Evolutionary conservation across 345 rosid species (phyloP).

Genomic region (Rubroshorea leprosula): DNA sequence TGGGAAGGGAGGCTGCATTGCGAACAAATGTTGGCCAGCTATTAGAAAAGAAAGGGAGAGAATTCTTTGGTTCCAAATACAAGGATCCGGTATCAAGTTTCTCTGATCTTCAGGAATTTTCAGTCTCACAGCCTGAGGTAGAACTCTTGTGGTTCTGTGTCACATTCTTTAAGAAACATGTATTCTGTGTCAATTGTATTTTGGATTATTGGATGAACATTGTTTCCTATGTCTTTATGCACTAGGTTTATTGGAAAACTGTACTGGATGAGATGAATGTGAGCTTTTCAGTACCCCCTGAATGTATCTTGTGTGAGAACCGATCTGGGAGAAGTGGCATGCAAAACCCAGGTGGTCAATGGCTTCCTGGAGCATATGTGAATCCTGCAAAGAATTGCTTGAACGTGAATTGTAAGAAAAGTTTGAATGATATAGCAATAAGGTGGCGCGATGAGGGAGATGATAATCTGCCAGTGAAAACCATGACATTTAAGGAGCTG

Average conservation of each 20-base stretch:
- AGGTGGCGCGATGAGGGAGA: slow-evolving; percentile 85
- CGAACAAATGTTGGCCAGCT: slow-evolving; percentile 65
- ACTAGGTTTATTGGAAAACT: slow-evolving; percentile 79
- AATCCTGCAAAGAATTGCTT: slow-evolving; percentile 81
- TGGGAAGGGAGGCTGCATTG: slow-evolving; percentile 52
- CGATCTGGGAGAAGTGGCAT: slow-evolving; percentile 22
- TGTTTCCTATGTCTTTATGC: slow-evolving; percentile 15
- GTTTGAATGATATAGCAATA: slow-evolving; percentile 53
- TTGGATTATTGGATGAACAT: not conserved
- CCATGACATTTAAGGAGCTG: slow-evolving; percentile 71
- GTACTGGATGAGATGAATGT: slow-evolving; percentile 59
- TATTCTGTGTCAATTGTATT: not conserved
- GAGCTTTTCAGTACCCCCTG: slow-evolving; percentile 60
- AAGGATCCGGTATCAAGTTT: slow-evolving; percentile 75
- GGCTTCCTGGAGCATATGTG: slow-evolving; percentile 87
- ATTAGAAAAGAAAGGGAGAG: slow-evolving; percentile 62
- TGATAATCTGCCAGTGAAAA: slow-evolving; percentile 56
- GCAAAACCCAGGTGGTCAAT: slow-evolving; percentile 65
- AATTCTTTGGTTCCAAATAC: slow-evolving; percentile 66
- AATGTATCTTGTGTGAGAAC: slow-evolving; percentile 41
- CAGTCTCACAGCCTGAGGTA: slow-evolving; percentile 86
- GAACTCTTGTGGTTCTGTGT: slow-evolving; percentile 1
- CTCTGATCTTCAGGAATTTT: slow-evolving; percentile 78
- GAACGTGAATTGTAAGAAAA: slow-evolving; percentile 38
- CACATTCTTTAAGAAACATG: not conserved